These are phyloP conservation scores for Lentinus tigrinus DNA, from an alignment of 768 basidiomycete genomes.

Conservation along the genomic window DNA sequence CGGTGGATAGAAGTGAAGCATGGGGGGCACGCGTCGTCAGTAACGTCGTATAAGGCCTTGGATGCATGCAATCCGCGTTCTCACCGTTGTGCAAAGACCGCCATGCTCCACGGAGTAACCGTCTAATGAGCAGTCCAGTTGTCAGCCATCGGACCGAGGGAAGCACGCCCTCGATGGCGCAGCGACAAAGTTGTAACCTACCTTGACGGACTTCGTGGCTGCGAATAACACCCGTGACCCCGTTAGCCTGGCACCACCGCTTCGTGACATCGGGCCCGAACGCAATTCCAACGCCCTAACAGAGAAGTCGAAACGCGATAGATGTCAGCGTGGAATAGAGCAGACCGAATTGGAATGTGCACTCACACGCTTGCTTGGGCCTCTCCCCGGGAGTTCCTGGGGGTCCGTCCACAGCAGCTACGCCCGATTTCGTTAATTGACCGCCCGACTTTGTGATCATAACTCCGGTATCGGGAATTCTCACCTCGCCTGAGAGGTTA, in stretches of 20 bases:
- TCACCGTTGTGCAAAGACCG: conserved; percentile 89
- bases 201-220: conserved; percentile 97
- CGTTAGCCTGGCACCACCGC: conserved; percentile 85
- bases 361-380: conserved; percentile 91
- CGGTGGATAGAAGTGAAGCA: background rate
- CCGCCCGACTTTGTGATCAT: background rate
- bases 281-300: conserved; percentile 90
- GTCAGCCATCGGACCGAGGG: background rate
- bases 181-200: conserved; percentile 31
- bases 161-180: too few species aligned
- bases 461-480: conserved; percentile 8
- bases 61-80: conserved; percentile 15
- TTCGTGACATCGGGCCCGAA: conserved; percentile 95
- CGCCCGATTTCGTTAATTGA: conserved; percentile 12
- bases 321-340: background rate
- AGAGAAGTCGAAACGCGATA: background rate
- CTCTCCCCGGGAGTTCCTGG: conserved; percentile 82
- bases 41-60: background rate
- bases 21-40: background rate
- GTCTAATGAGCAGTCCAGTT: conserved; percentile 39
- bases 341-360: background rate
- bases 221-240: conserved; percentile 85
- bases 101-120: conserved; percentile 96
- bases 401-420: conserved; percentile 97
- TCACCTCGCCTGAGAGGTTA: conserved; percentile 57